Evolutionary conservation across 2,329 filamentous ascomycete genomes (phyloP).

Genomic region (Chrysosporium keratinophilum): DNA sequence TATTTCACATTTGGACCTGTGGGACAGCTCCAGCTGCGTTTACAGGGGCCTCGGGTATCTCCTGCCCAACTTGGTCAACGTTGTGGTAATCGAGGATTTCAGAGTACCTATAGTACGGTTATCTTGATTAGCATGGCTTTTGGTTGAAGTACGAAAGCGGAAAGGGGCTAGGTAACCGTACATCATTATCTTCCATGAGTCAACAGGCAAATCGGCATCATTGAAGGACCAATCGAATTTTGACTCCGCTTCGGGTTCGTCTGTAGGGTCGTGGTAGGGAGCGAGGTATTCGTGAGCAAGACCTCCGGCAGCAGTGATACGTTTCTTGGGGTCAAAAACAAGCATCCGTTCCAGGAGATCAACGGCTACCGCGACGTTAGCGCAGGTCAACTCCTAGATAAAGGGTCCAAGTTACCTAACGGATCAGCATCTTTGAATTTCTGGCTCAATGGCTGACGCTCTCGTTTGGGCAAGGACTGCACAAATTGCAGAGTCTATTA

Average conservation of each 20-base stretch:
- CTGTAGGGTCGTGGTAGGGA: constrained; percentile 93
- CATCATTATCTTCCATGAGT: constrained; percentile 99
- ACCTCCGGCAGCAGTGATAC: constrained; percentile 75
- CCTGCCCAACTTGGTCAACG: constrained; percentile 49
- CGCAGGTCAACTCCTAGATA: neutral
- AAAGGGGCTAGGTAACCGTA: constrained; percentile 39
- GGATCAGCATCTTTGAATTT: constrained; percentile 96
- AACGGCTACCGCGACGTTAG: constrained; percentile 50
- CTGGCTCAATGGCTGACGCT: constrained; percentile 71
- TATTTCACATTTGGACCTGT: neutral
- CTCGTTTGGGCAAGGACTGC: constrained; percentile 89
- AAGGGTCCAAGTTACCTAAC: constrained; percentile 47
- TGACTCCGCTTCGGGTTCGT: constrained; percentile 89
- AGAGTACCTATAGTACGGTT: constrained; percentile 61
- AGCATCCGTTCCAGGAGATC: constrained; percentile 94
- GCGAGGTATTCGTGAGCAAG: constrained; percentile 87
- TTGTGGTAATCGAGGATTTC: constrained; percentile 99
- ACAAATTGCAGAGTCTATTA: constrained; percentile 85
- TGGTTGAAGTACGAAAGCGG: constrained; percentile 1
- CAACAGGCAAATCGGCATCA: constrained; percentile 89
- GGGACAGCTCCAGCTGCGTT: neutral
- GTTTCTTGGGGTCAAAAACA: constrained; percentile 95
- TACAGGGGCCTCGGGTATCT: constrained; percentile 12
- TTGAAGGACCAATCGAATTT: constrained; percentile 99
- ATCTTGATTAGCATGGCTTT: constrained; percentile 10